Conservation (phyloP, 2,329 filamentous ascomycete species). For the Penicillium corylophilum region DNA sequence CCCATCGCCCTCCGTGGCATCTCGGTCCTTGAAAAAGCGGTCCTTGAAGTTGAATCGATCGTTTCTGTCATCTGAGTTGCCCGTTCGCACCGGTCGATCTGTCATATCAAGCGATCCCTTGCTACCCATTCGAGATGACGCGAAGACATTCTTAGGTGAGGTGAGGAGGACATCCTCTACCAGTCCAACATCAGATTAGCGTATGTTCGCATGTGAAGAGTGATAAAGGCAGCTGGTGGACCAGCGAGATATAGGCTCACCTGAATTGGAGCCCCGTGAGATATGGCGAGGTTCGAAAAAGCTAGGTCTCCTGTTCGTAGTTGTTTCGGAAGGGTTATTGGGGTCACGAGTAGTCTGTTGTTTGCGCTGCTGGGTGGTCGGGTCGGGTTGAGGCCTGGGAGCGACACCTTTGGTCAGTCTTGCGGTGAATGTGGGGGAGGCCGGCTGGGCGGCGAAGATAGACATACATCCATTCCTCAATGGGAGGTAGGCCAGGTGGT, state of each 20-base stretch:
- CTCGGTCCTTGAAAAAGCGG: conserved; percentile 41
- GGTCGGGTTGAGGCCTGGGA: conserved; percentile 44
- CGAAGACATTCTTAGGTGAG: conserved; percentile 78
- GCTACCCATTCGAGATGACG: conserved; percentile 62
- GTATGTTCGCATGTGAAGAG: neutral
- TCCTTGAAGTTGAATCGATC: conserved; percentile 64
- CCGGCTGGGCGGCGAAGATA: conserved; percentile 7
- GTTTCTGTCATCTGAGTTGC: conserved; percentile 58
- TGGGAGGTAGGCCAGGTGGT: conserved; percentile 74
- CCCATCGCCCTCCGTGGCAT: conserved; percentile 35
- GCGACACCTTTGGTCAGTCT: conserved; percentile 22
- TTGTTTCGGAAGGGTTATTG: conserved; percentile 34
- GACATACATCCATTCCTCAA: conserved; percentile 90
- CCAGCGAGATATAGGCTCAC: conserved; percentile 34
- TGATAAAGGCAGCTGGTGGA: neutral
- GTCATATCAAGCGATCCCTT: conserved; percentile 48
- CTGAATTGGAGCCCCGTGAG: conserved; percentile 50
- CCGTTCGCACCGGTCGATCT: conserved; percentile 48
- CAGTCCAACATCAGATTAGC: conserved; percentile 20
- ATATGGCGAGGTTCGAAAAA: conserved; percentile 46
- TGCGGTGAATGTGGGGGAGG: conserved; percentile 6
- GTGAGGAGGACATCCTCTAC: conserved; percentile 82
- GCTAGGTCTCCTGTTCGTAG: conserved; percentile 38
- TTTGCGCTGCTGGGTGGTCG: conserved; percentile 42
- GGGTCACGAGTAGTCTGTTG: conserved; percentile 36